phyloP scores from a whole-genome alignment of 2,329 filamentous ascomycete species.

The Ceratocystis colombiana region DNA sequence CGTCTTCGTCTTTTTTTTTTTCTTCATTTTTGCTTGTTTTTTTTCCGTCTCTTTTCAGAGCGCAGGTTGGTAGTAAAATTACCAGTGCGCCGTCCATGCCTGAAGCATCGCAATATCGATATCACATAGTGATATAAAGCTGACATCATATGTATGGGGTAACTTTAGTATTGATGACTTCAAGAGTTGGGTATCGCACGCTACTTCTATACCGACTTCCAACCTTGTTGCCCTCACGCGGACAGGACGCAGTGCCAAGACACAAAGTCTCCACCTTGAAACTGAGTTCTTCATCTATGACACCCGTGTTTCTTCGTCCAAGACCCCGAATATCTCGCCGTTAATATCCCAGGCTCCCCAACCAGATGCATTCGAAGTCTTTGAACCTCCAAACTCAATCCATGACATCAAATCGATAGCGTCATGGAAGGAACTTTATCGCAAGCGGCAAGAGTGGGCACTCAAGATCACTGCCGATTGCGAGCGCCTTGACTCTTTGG shows the following conservation, averaged over 20 bases:
- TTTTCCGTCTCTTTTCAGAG: background rate
- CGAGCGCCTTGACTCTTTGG: constrained; percentile 48
- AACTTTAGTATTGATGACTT: constrained; percentile 65
- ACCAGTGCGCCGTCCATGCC: constrained; percentile 14
- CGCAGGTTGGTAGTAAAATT: background rate
- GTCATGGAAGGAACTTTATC: constrained; percentile 84
- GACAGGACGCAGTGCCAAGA: constrained; percentile 73
- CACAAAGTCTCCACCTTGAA: constrained; percentile 71
- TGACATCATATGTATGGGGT: constrained; percentile 20
- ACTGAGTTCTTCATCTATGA: constrained; percentile 90
- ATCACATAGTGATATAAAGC: constrained; percentile 4
- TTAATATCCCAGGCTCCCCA: constrained; percentile 42
- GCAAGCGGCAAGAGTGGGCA: constrained; percentile 71
- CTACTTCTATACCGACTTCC: constrained; percentile 61
- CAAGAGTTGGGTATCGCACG: constrained; percentile 66
- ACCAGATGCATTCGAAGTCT: constrained; percentile 33
- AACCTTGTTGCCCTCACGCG: constrained; percentile 81
- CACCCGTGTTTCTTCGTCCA: constrained; percentile 57
- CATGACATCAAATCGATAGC: constrained; percentile 67
- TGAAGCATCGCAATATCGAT: constrained; percentile 14
- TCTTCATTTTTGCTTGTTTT: background rate
- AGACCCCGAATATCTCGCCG: constrained; percentile 39
- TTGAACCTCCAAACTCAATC: constrained; percentile 66
- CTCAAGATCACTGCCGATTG: constrained; percentile 59
- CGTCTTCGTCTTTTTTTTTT: background rate